Evolutionary conservation across 1,284 basidiomycete genomes (phyloP).

Genomic region (Fomitopsis schrenkii): DNA sequence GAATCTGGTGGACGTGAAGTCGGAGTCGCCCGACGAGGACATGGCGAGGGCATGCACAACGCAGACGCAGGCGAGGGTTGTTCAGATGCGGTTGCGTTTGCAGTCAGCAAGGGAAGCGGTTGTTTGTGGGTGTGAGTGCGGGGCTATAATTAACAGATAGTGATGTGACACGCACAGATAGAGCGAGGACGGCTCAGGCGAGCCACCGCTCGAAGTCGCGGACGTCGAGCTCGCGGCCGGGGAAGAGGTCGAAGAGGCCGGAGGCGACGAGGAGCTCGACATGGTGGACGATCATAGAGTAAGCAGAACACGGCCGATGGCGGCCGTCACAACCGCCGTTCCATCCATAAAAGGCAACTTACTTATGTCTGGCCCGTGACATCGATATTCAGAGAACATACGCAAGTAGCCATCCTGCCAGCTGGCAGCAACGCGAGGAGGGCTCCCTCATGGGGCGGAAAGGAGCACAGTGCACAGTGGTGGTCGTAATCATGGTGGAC

Average conservation of each 20-base stretch:
- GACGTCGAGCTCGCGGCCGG: background rate
- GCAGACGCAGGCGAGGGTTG: constrained; percentile 19
- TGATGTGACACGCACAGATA: constrained; percentile 19
- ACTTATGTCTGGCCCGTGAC: background rate
- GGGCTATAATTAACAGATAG: background rate
- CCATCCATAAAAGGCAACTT: background rate
- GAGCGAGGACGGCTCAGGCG: constrained; percentile 11
- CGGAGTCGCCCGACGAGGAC: background rate
- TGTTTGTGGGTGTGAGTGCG: background rate
- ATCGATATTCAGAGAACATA: background rate
- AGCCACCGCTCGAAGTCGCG: background rate
- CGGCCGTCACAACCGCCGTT: background rate
- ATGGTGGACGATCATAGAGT: constrained; percentile 1
- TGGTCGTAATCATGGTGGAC: too few species aligned
- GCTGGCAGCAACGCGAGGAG: too few species aligned
- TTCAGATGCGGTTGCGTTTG: constrained; percentile 22
- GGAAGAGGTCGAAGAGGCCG: background rate
- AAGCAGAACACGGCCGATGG: background rate
- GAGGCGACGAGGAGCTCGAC: constrained; percentile 3
- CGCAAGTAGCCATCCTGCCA: too few species aligned
- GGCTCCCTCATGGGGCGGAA: too few species aligned
- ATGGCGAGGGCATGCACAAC: constrained; percentile 1
- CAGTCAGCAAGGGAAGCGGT: background rate
- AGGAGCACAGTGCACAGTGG: too few species aligned
- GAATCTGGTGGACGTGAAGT: constrained; percentile 37